Evolutionary conservation across 371 early-diverging fungal genomes (phyloP), one percentile per base, ranked within the genome.

Genomic region (Massospora cicadina): DNA sequence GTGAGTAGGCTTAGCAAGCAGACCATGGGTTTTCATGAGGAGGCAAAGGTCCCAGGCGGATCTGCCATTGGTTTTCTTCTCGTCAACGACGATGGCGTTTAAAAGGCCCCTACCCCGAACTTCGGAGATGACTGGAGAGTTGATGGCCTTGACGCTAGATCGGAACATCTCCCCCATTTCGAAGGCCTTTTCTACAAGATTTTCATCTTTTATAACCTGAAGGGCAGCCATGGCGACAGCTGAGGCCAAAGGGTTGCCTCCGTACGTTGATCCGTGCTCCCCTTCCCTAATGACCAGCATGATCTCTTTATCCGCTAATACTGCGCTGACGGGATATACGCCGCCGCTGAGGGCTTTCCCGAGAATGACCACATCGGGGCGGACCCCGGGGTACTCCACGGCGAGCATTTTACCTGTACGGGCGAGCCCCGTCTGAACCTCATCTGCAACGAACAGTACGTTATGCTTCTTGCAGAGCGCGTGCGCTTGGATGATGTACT

Each of bases 1-100:
- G 78, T 98, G 98, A n/a, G 98, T 98, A 43, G 96, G 98, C 77
- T 98, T 98, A 66, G 95, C 94, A 62, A 98, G 80, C 54, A 98
- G 72, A 31, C 97, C 97, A 70, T 87, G 81, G 65, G 86, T 79
- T 74, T 94, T 94, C 68, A 98, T 78, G 63, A 95, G 71, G 66
- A 98, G 75, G 71, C 97, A 98, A 60, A 98, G 76, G 70, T 96
- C 90, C 97, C 96, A 96, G 13, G 97, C 97, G n/a, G 85, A 82
- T 74, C 89, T 90, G 54, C 81, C 83, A 60, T 84, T 79, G 25
- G 82, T 77, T 70, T 84, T 82, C 65, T 76, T 65, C 66, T 90
- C 87, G 77, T 94, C 92, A 76, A 98, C 91, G 55, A 93, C 92
- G 67, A 98, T 86, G 33, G 97, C 98, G 70, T 95, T 95, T 68